These are phyloP conservation scores for Hysterium pulicare DNA, from an alignment of 2,329 filamentous ascomycete species.

Conservation along the genomic window DNA sequence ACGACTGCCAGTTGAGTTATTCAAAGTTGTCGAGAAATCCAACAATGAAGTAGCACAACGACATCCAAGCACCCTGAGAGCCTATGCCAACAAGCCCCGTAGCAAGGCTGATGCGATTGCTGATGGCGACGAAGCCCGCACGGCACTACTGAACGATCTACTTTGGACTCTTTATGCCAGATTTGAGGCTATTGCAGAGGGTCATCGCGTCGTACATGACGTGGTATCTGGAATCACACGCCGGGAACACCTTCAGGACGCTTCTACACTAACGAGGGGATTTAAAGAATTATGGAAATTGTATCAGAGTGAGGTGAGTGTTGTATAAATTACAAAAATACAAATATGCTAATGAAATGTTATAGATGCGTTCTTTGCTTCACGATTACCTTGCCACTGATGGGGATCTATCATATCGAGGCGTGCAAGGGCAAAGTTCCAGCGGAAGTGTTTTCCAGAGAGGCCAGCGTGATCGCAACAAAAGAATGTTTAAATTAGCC, in stretches of 20 bases:
- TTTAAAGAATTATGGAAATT: slow-evolving; percentile 98
- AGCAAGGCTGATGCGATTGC: slow-evolving; percentile 59
- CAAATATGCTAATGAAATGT: slow-evolving; percentile 2
- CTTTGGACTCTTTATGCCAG: slow-evolving; percentile 92
- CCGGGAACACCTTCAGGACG: slow-evolving; percentile 65
- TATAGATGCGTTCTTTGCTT: slow-evolving; percentile 75
- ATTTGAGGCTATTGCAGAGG: slow-evolving; percentile 95
- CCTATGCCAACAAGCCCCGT: slow-evolving; percentile 51
- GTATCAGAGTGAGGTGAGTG: slow-evolving; percentile 75
- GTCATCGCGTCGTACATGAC: slow-evolving; percentile 90
- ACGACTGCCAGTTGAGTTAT: slow-evolving; percentile 87
- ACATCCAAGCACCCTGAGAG: slow-evolving; percentile 74
- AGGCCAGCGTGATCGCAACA: slow-evolving; percentile 46
- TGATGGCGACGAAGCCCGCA: slow-evolving; percentile 68
- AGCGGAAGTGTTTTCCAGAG: slow-evolving; percentile 53
- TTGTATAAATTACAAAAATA: slow-evolving; percentile 20
- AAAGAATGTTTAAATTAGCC: slow-evolving; percentile 77
- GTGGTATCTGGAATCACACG: slow-evolving; percentile 81
- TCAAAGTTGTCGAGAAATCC: slow-evolving; percentile 89
- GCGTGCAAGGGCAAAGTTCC: slow-evolving; percentile 47
- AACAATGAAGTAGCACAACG: slow-evolving; percentile 91
- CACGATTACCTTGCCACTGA: slow-evolving; percentile 96
- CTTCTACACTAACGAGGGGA: slow-evolving; percentile 69
- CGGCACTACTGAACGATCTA: slow-evolving; percentile 85
- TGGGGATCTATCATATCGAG: slow-evolving; percentile 65